Evolutionary conservation across 2,329 filamentous ascomycete species (phyloP).

Genomic region (Tolypocladium tropicale): DNA sequence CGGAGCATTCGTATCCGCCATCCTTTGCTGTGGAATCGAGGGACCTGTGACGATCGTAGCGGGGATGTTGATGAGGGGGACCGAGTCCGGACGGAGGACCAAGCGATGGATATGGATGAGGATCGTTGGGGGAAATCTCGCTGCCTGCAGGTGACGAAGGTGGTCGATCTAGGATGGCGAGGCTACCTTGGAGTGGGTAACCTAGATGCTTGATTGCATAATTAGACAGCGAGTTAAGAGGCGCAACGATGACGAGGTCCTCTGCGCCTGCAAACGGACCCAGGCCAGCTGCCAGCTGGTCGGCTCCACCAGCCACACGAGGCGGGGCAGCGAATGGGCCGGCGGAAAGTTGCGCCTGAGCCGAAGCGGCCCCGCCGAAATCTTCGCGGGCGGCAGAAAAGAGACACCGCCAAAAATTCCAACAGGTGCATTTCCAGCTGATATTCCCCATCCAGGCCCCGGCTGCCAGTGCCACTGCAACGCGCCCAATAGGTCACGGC

Average conservation of each 20-base stretch:
- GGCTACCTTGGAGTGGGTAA: neutral
- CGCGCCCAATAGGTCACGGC: neutral
- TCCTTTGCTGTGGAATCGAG: slow-evolving; percentile 5
- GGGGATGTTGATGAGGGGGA: neutral
- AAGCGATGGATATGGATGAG: neutral
- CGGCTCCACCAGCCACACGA: neutral
- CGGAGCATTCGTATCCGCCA: slow-evolving; percentile 47
- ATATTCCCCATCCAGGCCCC: neutral
- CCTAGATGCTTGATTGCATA: slow-evolving; percentile 2
- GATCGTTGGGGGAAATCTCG: neutral
- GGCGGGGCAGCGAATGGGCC: neutral
- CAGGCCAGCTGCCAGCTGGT: neutral
- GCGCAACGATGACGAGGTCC: slow-evolving; percentile 18
- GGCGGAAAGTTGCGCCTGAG: slow-evolving; percentile 8
- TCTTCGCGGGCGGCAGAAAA: slow-evolving; percentile 10
- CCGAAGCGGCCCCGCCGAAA: slow-evolving; percentile 7
- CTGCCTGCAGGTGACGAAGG: neutral
- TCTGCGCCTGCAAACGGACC: neutral
- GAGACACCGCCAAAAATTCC: slow-evolving; percentile 23
- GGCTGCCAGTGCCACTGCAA: neutral
- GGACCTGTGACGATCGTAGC: neutral
- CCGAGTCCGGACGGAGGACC: neutral
- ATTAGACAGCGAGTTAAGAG: slow-evolving; percentile 5
- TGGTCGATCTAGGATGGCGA: slow-evolving; percentile 1
- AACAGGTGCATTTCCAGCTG: neutral